Conservation (phyloP, 2,329 filamentous ascomycete species). For the Bipolaris cookei region DNA sequence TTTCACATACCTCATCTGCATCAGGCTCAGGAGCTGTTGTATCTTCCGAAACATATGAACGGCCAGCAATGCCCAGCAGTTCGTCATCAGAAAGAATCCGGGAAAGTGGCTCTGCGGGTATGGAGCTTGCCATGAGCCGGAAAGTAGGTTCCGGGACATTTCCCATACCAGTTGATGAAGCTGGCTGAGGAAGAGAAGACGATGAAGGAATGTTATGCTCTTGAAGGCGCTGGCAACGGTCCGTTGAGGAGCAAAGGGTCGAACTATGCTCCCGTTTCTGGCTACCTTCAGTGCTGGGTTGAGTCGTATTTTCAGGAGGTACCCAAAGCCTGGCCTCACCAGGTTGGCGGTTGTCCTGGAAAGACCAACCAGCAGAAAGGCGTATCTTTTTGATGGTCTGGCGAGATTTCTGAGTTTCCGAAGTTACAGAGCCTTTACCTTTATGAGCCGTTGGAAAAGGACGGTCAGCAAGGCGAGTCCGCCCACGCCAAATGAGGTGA, state of each 20-base stretch:
- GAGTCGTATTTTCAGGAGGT: not conserved
- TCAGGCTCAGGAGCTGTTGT: not conserved
- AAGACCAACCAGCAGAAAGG: not conserved
- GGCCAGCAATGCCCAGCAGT: not conserved
- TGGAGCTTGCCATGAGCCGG: not conserved
- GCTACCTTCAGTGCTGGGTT: too few relatives aligned
- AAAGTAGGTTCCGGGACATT: not conserved
- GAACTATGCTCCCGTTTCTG: not conserved
- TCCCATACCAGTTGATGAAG: not conserved
- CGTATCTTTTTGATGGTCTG: not conserved
- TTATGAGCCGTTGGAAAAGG: not conserved
- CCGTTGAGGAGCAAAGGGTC: not conserved
- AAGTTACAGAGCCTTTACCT: not conserved
- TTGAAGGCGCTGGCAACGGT: not conserved
- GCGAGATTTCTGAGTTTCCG: not conserved
- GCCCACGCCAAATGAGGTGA: not conserved
- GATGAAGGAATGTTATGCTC: not conserved
- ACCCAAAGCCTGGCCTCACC: not conserved
- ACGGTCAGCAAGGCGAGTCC: not conserved
- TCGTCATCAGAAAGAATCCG: not conserved
- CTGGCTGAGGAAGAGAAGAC: not conserved
- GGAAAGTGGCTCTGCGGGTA: not conserved
- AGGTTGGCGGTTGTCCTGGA: not conserved
- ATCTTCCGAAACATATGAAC: not conserved
- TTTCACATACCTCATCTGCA: too few relatives aligned